phyloP scores from a whole-genome alignment of 805 yeast species.

The Kluyveromyces wickerhamii region DNA sequence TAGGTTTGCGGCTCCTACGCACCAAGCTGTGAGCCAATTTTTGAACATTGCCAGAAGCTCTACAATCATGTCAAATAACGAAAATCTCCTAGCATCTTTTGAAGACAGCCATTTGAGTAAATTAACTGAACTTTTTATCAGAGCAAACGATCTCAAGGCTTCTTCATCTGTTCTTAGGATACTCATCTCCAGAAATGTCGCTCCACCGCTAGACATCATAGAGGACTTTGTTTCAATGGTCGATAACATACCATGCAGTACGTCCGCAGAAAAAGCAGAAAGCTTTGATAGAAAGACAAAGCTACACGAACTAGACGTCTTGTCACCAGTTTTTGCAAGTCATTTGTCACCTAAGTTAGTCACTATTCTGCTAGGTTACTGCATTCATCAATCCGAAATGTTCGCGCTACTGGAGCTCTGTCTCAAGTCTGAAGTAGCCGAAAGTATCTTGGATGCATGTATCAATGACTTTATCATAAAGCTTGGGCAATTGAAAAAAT shows the following conservation, averaged over 20 bases:
- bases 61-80: neutral
- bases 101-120: slow-evolving; percentile 10
- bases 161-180: slow-evolving; percentile 12
- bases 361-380: slow-evolving; percentile 14
- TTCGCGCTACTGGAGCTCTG: slow-evolving; percentile 12
- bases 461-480: slow-evolving; percentile 10
- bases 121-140: slow-evolving; percentile 13
- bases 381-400: slow-evolving; percentile 20
- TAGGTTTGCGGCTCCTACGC: neutral
- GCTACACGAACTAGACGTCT: slow-evolving; percentile 6
- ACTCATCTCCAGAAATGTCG: slow-evolving; percentile 10
- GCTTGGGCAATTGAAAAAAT: slow-evolving; percentile 8
- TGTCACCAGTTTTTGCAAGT: slow-evolving; percentile 15
- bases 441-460: slow-evolving; percentile 10
- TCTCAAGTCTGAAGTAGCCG: slow-evolving; percentile 7
- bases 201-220: slow-evolving; percentile 12
- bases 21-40: neutral
- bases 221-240: slow-evolving; percentile 13
- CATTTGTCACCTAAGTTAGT: slow-evolving; percentile 11
- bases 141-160: slow-evolving; percentile 8
- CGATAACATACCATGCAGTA: slow-evolving; percentile 1
- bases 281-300: slow-evolving; percentile 6
- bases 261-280: slow-evolving; percentile 5
- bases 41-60: neutral
- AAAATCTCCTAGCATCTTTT: slow-evolving; percentile 9